Percentiles rank a stretch among this genome's conserved stretches.
Conservation (phyloP, 2,329 filamentous ascomycete genomes). For the Aspergillus quadricinctus region DNA sequence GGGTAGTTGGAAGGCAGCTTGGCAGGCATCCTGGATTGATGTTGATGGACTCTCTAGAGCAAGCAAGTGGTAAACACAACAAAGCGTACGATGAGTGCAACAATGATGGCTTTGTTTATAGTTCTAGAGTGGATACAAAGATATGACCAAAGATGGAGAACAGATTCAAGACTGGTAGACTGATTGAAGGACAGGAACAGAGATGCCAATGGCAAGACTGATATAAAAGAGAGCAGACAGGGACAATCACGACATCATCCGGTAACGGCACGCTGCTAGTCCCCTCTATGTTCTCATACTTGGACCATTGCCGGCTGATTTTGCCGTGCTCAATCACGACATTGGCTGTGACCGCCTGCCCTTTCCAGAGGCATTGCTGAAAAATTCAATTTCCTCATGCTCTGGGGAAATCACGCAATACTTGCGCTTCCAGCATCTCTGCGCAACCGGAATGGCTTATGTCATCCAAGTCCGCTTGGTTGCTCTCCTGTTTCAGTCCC, state of each 20-base stretch:
- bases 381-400: slow-evolving; percentile 29
- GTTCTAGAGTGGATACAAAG: slow-evolving; percentile 4
- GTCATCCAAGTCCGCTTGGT: slow-evolving; percentile 4
- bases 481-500: slow-evolving; percentile 16
- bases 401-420: slow-evolving; percentile 39
- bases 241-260: slow-evolving; percentile 31
- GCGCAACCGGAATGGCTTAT: slow-evolving; percentile 13
- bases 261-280: slow-evolving; percentile 20
- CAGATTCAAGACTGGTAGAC: slow-evolving; percentile 3
- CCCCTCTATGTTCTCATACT: slow-evolving; percentile 18
- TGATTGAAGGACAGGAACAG: slow-evolving; percentile 11
- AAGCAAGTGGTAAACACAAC: slow-evolving; percentile 3
- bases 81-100: slow-evolving; percentile 1
- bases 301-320: slow-evolving; percentile 17
- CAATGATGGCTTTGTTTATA: neutral
- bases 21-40: slow-evolving; percentile 32
- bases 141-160: slow-evolving; percentile 5
- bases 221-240: slow-evolving; percentile 25
- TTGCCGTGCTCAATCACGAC: slow-evolving; percentile 27
- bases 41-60: neutral
- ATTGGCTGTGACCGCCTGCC: slow-evolving; percentile 27
- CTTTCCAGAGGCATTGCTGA: slow-evolving; percentile 17
- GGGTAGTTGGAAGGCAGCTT: slow-evolving; percentile 35
- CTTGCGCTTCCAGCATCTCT: slow-evolving; percentile 22
- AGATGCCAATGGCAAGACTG: slow-evolving; percentile 19